Conservation (phyloP, 345 rosid genomes). For the Brassica carinata region DNA sequence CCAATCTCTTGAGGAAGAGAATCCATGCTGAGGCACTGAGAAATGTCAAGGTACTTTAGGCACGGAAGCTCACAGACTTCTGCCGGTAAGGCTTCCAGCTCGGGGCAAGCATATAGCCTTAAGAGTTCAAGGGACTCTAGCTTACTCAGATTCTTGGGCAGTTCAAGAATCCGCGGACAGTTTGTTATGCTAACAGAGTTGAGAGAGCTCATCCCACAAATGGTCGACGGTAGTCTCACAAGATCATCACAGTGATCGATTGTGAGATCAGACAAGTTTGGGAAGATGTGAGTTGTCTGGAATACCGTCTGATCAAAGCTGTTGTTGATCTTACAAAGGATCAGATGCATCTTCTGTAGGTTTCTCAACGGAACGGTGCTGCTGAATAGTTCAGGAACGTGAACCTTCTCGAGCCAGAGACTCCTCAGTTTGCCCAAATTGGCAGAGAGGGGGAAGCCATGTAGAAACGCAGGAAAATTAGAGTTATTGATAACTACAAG, state of each 20-base stretch:
- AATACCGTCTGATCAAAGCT: constrained; percentile 50
- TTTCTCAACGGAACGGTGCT: constrained; percentile 45
- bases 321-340: constrained; percentile 67
- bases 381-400: constrained; percentile 48
- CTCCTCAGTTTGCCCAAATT: constrained; percentile 58
- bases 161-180: constrained; percentile 63
- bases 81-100: constrained; percentile 52
- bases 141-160: constrained; percentile 56
- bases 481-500: constrained; percentile 67
- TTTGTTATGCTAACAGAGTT: constrained; percentile 72
- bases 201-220: constrained; percentile 54
- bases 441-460: constrained; percentile 55
- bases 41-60: constrained; percentile 73
- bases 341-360: constrained; percentile 60
- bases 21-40: constrained; percentile 64
- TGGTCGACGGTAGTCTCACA: constrained; percentile 52
- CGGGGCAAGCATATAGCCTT: constrained; percentile 77
- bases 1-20: constrained; percentile 67
- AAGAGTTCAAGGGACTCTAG: constrained; percentile 54
- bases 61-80: constrained; percentile 54
- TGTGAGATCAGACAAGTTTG: constrained; percentile 63
- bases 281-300: constrained; percentile 59
- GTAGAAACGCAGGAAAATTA: constrained; percentile 48
- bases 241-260: constrained; percentile 83
- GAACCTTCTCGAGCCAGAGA: constrained; percentile 83